Evolutionary conservation across 75 land plant genomes (phyloP).

Genomic region (Pinus tabuliformis): DNA sequence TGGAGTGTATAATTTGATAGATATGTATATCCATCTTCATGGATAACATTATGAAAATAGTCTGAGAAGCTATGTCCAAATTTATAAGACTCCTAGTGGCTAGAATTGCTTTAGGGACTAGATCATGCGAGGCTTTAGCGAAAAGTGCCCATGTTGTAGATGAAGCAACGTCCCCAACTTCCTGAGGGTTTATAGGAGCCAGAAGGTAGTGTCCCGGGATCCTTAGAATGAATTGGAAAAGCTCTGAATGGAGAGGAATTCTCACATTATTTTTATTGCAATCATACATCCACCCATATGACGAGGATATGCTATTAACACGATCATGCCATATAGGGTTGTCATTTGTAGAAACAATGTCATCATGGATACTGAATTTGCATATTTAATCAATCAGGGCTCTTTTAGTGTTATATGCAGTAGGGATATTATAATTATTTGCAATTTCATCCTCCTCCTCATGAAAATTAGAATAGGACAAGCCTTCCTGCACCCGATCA

Average conservation of each 20-base stretch:
- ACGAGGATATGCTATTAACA: too few species aligned
- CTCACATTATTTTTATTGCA: conserved; percentile 21
- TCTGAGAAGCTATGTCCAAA: conserved; percentile 48
- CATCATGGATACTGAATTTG: too few species aligned
- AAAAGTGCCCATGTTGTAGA: conserved; percentile 59
- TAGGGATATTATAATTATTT: too few species aligned
- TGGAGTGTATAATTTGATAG: conserved; percentile 77
- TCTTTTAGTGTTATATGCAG: too few species aligned
- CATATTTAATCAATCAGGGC: too few species aligned
- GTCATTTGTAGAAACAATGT: too few species aligned
- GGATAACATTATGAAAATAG: neutral
- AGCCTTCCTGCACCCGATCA: too few species aligned
- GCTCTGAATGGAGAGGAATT: conserved; percentile 84
- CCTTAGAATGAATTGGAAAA: conserved; percentile 77
- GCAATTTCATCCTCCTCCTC: neutral
- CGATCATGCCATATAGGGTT: too few species aligned
- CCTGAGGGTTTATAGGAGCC: conserved; percentile 9
- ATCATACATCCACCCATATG: neutral
- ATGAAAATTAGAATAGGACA: neutral
- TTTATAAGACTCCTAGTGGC: conserved; percentile 29
- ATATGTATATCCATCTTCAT: conserved; percentile 48
- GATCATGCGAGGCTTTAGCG: conserved; percentile 82
- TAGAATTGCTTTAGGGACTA: conserved; percentile 71
- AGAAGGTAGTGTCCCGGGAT: conserved; percentile 89
- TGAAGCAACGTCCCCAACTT: conserved; percentile 65